These are phyloP conservation scores for Mallotus nudiflorus DNA, from an alignment of 345 rosid species.

Conservation along the genomic window DNA sequence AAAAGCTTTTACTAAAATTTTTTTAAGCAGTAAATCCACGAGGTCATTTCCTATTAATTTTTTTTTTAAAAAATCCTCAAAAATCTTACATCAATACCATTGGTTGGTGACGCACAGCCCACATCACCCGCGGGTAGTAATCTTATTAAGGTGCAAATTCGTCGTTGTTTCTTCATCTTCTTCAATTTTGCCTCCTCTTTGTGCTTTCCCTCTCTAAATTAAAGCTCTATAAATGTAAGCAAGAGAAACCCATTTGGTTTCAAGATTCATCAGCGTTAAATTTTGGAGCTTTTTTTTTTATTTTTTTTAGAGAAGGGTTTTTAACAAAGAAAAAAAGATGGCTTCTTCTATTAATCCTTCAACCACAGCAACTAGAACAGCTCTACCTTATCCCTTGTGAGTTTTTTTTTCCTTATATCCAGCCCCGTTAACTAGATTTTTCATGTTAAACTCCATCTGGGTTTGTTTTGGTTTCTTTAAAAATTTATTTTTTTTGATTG, in stretches of 20 bases:
- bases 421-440: not conserved
- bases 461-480: not conserved
- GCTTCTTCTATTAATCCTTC: constrained; percentile 24
- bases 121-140: constrained; percentile 11
- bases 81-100: not conserved
- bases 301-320: not conserved
- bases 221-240: not conserved
- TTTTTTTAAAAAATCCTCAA: too few relatives aligned
- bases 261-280: not conserved
- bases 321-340: not conserved
- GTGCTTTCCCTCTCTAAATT: not conserved
- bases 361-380: constrained; percentile 17
- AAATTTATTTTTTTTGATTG: not conserved
- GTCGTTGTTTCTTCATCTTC: constrained; percentile 3
- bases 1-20: too few relatives aligned
- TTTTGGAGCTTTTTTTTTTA: not conserved
- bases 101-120: not conserved
- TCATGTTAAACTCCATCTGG: not conserved
- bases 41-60: too few relatives aligned
- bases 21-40: too few relatives aligned
- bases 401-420: not conserved
- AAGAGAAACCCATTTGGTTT: not conserved
- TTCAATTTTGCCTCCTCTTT: constrained; percentile 1
- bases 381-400: constrained; percentile 16
- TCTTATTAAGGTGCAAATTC: not conserved